Evolutionary conservation across 352 stramenopile species (phyloP).

Genomic region (Globisporangium okanoganense): DNA sequence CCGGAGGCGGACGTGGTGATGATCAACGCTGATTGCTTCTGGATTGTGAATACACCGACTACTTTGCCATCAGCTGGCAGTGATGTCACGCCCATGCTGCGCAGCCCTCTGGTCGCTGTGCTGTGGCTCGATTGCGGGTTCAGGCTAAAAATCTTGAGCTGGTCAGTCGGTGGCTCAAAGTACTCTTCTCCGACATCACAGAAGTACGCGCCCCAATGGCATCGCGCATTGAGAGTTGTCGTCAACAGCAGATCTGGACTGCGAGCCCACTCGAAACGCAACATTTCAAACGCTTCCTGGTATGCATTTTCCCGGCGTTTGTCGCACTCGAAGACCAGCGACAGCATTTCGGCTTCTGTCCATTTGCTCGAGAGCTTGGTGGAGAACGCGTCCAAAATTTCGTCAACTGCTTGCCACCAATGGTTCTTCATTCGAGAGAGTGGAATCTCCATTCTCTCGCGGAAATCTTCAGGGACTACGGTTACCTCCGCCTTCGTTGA

Average conservation of each 20-base stretch:
- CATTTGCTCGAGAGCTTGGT: not conserved
- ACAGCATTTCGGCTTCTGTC: not conserved
- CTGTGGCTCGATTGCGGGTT: not conserved
- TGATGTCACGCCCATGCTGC: not conserved
- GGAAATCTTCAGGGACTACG: conserved; percentile 9
- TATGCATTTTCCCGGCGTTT: not conserved
- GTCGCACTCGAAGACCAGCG: not conserved
- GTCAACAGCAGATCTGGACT: not conserved
- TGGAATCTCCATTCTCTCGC: conserved; percentile 9
- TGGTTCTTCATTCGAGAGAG: conserved; percentile 15
- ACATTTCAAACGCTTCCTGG: not conserved
- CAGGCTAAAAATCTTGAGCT: not conserved
- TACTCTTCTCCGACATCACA: not conserved
- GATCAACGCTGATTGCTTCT: not conserved
- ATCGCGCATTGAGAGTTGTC: not conserved
- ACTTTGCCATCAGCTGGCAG: not conserved
- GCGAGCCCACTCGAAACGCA: not conserved
- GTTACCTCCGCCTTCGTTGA: not conserved
- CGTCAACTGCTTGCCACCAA: conserved; percentile 26
- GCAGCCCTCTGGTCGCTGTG: not conserved
- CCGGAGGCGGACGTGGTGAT: not conserved
- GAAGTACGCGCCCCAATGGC: not conserved
- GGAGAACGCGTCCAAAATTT: conserved; percentile 12
- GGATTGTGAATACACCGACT: not conserved
- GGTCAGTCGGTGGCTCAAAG: not conserved